These are phyloP conservation scores for Penicillium samsonianum DNA, from an alignment of 495 filamentous ascomycete genomes.

Conservation along the genomic window DNA sequence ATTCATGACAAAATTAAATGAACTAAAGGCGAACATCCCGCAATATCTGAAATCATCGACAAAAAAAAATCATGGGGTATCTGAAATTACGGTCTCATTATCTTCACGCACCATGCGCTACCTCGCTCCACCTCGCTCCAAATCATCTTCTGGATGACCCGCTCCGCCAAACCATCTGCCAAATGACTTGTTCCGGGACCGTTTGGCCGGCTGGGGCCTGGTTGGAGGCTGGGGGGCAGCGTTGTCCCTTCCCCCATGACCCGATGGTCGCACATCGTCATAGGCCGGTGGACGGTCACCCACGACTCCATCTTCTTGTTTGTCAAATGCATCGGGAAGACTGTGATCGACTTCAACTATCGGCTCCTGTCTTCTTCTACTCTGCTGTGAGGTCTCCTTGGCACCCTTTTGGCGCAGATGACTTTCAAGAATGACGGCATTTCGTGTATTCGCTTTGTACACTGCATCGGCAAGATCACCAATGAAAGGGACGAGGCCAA, in stretches of 20 bases:
- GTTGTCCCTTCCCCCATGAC: conserved; percentile 6
- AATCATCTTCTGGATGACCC: conserved; percentile 29
- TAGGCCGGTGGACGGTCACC: conserved; percentile 31
- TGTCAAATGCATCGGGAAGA: conserved; percentile 46
- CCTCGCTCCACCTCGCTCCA: conserved; percentile 32
- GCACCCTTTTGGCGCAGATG: conserved; percentile 57
- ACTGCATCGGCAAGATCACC: conserved; percentile 79
- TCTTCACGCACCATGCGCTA: conserved; percentile 4
- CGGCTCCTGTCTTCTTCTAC: conserved; percentile 15
- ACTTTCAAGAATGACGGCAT: conserved; percentile 72
- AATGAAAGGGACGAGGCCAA: conserved; percentile 82
- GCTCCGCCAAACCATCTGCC: conserved; percentile 40
- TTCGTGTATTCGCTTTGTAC: conserved; percentile 72
- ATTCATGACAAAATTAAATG: conserved; percentile 5
- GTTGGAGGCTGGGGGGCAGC: conserved; percentile 16
- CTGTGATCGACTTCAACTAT: conserved; percentile 34
- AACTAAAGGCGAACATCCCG: conserved; percentile 3
- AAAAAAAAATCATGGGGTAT: conserved; percentile 19
- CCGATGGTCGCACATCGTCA: conserved; percentile 23
- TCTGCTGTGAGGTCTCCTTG: conserved; percentile 27
- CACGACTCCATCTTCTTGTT: conserved; percentile 32
- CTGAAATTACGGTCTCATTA: conserved; percentile 13
- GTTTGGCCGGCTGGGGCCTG: conserved; percentile 27
- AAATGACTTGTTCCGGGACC: conserved; percentile 24
- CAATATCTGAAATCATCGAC: neutral